Base-by-base conservation (phyloP, 1,284 basidiomycete species). In the Fomitopsis betulina region DNA sequence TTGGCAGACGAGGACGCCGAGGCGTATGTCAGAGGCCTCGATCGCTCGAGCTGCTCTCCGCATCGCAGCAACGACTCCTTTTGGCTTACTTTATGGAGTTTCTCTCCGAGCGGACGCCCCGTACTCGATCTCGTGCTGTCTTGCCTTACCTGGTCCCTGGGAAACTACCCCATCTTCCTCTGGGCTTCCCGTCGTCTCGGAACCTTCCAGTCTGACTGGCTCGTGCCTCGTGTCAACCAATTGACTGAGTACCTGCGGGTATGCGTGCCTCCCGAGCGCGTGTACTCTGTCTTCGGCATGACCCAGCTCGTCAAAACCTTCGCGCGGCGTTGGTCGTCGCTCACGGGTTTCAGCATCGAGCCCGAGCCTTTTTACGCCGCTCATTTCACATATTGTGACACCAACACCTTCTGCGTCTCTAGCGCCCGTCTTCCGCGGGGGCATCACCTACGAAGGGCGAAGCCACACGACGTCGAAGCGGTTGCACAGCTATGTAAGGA, bases 1-100 rank as follows among this genome's bases (percentile, higher is more conserved):
- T 67, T 67, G 42, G 65, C 66, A 43, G 70, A 74, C 52, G 60
- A 67, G 21, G 75, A 79, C 57, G 66, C 75, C 27, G 58, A 68
- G 45, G 63, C 63, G 19, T 69, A 65, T 58, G 62, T 71, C 39
- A 56, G 58, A 17, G 61, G 60, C 35, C 55, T 64, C 12, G 65
- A 66, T 13, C 56, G 59, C 35, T 63, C 67, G 8, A 61, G 60
- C 50, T 61, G 62, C 54, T 56, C 58, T 8, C 67, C 65, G 17
- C 65, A 62, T 53, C 60, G 58, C 7, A 64, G 60, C 12, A 42
- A 54, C 17, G 64, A 58, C 43, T 72, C 75, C 52, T 75, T 82
- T 64, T 83, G 82, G 81, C 64, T 83, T 57, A 81, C 81, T 7
- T 57, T 80, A n/a, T 82, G 79, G 79, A 76, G 75, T 33, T 64